A percentile compares a stretch with the other conserved stretches of the same genome.
These are phyloP conservation scores for Alternaria solani DNA, from an alignment of 2,329 filamentous ascomycete genomes.

Conservation along the genomic window DNA sequence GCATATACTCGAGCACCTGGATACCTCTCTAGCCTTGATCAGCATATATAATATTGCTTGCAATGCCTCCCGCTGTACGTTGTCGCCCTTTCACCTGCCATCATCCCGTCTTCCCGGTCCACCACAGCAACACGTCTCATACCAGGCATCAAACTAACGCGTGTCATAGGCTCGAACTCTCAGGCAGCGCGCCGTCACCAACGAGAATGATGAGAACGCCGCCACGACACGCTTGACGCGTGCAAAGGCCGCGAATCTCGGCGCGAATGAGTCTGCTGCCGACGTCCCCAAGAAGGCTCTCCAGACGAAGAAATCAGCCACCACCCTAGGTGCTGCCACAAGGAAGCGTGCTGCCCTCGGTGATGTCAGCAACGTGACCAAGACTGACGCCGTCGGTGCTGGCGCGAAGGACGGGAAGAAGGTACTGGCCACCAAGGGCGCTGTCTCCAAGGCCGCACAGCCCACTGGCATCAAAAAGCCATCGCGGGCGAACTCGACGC, in stretches of 20 bases:
- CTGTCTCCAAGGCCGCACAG: slow-evolving; percentile 80
- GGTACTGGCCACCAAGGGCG: slow-evolving; percentile 65
- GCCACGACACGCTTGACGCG: slow-evolving; percentile 84
- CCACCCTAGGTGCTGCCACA: slow-evolving; percentile 51
- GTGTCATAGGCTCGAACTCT: slow-evolving; percentile 69
- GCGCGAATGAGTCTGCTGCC: slow-evolving; percentile 61
- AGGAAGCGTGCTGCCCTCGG: slow-evolving; percentile 86
- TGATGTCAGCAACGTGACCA: slow-evolving; percentile 95
- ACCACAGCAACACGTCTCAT: slow-evolving; percentile 12
- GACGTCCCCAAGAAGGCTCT: slow-evolving; percentile 64
- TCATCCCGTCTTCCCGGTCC: slow-evolving; percentile 18
- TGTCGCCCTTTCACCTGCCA: slow-evolving; percentile 13
- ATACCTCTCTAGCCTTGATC: slow-evolving; percentile 42
- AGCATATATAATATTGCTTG: slow-evolving; percentile 52
- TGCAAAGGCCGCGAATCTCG: slow-evolving; percentile 82
- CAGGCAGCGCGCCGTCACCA: slow-evolving; percentile 78
- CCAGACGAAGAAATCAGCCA: slow-evolving; percentile 55
- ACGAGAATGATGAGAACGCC: slow-evolving; percentile 93
- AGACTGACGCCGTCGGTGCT: slow-evolving; percentile 63
- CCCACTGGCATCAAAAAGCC: slow-evolving; percentile 83
- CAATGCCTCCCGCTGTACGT: slow-evolving; percentile 66
- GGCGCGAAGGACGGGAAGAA: slow-evolving; percentile 72
- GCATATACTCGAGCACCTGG: slow-evolving; percentile 32
- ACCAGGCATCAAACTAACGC: slow-evolving; percentile 51
- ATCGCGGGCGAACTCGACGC: slow-evolving; percentile 66